Percentiles rank a stretch among this genome's conserved stretches.
Conservation (phyloP, 306 rosid species). For the Cercis canadensis region DNA sequence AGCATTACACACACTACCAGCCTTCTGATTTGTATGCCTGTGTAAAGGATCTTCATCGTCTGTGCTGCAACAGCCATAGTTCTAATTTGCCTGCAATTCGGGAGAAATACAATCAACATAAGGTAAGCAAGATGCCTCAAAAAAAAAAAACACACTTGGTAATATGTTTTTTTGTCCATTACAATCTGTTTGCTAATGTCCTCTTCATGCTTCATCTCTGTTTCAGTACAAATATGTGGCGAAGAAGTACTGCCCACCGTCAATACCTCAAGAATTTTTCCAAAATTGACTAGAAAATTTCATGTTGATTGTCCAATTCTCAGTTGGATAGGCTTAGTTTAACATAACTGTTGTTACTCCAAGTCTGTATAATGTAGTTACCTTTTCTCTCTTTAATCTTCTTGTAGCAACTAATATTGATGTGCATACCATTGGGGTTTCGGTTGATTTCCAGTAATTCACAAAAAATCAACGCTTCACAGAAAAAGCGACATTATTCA, state of each 20-base stretch:
- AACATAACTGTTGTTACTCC: conserved; percentile 23
- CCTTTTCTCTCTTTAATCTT: conserved; percentile 16
- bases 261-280: conserved; percentile 73
- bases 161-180: conserved; percentile 1
- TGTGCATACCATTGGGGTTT: conserved; percentile 30
- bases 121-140: conserved; percentile 46
- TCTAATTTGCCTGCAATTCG: conserved; percentile 65
- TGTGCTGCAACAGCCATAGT: conserved; percentile 50
- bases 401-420: conserved; percentile 35
- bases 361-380: conserved; percentile 43
- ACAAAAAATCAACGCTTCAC: too few relatives aligned
- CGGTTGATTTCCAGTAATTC: too few relatives aligned
- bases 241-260: conserved; percentile 70
- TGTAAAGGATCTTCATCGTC: conserved; percentile 68
- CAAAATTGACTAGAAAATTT: conserved; percentile 39
- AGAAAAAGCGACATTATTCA: too few relatives aligned
- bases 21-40: conserved; percentile 73
- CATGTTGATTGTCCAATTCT: conserved; percentile 43
- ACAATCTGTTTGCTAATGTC: background rate
- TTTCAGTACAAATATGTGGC: conserved; percentile 92
- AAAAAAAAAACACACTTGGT: too few relatives aligned
- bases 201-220: conserved; percentile 24
- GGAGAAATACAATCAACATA: conserved; percentile 81
- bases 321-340: conserved; percentile 50
- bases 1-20: conserved; percentile 65